Evolutionary conservation across 306 rosid genomes (phyloP).

Genomic region (Lablab purpureus): DNA sequence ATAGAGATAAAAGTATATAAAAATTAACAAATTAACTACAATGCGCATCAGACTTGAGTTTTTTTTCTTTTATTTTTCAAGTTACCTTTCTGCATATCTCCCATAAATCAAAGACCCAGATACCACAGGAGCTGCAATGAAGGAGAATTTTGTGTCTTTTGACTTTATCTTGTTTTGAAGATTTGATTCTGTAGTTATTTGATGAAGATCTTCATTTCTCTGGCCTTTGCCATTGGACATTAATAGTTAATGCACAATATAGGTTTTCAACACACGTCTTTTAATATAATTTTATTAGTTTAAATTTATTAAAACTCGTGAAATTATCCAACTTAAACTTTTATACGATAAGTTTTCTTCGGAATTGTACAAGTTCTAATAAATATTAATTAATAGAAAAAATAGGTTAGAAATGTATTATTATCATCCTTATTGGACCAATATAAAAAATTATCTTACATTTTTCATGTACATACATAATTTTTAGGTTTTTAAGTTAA

Average conservation of each 20-base stretch:
- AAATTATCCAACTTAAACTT: background rate
- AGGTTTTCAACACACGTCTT: background rate
- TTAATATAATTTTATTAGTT: background rate
- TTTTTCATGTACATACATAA: no score
- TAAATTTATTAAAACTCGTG: background rate
- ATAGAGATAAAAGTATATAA: background rate
- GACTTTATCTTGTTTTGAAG: constrained; percentile 14
- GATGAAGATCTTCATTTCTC: constrained; percentile 39
- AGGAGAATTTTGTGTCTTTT: constrained; percentile 36
- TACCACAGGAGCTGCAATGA: constrained; percentile 21
- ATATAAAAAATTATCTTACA: no score
- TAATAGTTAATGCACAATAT: constrained; percentile 11
- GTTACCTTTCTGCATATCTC: constrained; percentile 64
- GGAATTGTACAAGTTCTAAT: background rate
- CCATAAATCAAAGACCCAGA: constrained; percentile 46
- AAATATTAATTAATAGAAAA: background rate
- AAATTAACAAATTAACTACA: background rate
- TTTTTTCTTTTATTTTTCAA: background rate
- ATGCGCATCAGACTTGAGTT: background rate
- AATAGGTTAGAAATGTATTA: no score
- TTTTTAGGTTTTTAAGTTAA: no score
- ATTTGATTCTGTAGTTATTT: constrained; percentile 6
- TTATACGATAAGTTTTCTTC: background rate
- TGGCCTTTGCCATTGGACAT: constrained; percentile 38
- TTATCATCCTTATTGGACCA: no score